Conservation (phyloP, 2,329 filamentous ascomycete species). For the Colletotrichum orbiculare region DNA sequence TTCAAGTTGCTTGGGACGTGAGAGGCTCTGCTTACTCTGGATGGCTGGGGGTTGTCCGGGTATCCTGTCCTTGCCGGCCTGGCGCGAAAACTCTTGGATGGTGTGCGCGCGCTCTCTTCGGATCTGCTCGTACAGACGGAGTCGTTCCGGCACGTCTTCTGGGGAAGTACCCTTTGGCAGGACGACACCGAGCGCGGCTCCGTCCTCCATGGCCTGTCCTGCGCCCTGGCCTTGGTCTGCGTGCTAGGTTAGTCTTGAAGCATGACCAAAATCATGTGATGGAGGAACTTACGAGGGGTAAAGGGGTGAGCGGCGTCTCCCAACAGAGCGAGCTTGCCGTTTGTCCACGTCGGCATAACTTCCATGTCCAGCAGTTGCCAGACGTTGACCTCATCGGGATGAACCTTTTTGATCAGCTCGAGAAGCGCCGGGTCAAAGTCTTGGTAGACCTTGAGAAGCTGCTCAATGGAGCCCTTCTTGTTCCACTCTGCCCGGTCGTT, state of each 20-base stretch:
- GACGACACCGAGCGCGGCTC: conserved; percentile 66
- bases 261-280: too few relatives aligned
- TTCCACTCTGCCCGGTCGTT: conserved; percentile 49
- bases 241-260: not conserved
- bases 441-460: conserved; percentile 52
- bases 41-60: conserved; percentile 12
- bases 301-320: conserved; percentile 79
- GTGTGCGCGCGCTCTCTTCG: conserved; percentile 66
- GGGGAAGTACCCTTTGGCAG: conserved; percentile 57
- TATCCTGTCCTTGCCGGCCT: conserved; percentile 57
- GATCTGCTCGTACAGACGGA: conserved; percentile 69
- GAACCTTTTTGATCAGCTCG: conserved; percentile 54
- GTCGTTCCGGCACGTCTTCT: conserved; percentile 62
- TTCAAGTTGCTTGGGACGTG: not conserved
- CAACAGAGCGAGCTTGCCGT: conserved; percentile 65
- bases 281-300: conserved; percentile 60
- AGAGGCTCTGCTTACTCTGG: conserved; percentile 8
- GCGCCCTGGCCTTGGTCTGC: conserved; percentile 68
- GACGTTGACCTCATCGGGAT: conserved; percentile 59
- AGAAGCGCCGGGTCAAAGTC: conserved; percentile 55
- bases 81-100: conserved; percentile 68
- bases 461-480: conserved; percentile 47
- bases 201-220: conserved; percentile 74
- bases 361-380: conserved; percentile 74
- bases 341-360: conserved; percentile 64